Percentiles rank a stretch among this genome's conserved stretches.
Conservation (phyloP, 805 yeast species). For the Wickerhamomyces queroliae region DNA sequence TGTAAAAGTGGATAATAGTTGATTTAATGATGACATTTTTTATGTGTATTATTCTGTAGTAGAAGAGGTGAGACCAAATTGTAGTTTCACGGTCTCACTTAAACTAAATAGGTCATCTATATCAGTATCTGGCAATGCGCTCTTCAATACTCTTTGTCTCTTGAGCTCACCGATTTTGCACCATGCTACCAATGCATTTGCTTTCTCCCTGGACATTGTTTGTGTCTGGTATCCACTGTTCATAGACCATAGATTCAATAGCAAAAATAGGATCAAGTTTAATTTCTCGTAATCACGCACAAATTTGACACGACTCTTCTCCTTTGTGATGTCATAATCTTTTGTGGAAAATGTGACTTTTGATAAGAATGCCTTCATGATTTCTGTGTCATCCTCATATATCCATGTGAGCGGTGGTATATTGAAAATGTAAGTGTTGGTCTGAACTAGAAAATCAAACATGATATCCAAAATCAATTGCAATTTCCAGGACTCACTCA, state of each 20-base stretch:
- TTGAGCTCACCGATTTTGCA: neutral
- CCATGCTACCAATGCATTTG: neutral
- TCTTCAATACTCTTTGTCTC: neutral
- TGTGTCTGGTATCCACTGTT: neutral
- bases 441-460: conserved; percentile 7
- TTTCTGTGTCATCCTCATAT: neutral
- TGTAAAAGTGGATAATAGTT: conserved; percentile 41
- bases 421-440: conserved; percentile 11
- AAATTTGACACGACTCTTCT: conserved; percentile 3
- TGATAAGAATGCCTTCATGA: conserved; percentile 8
- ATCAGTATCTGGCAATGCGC: neutral
- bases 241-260: conserved; percentile 13
- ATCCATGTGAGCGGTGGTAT: conserved; percentile 6
- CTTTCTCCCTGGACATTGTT: neutral
- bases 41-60: no score
- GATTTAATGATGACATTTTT: no score
- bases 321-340: conserved; percentile 4
- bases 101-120: neutral
- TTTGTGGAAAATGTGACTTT: conserved; percentile 7
- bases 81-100: neutral
- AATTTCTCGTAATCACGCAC: conserved; percentile 10
- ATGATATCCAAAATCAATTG: conserved; percentile 5
- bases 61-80: neutral
- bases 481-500: conserved; percentile 3
- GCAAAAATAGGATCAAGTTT: conserved; percentile 4